Evolutionary conservation across 345 rosid species (phyloP).

Genomic region (Anacardium occidentale): DNA sequence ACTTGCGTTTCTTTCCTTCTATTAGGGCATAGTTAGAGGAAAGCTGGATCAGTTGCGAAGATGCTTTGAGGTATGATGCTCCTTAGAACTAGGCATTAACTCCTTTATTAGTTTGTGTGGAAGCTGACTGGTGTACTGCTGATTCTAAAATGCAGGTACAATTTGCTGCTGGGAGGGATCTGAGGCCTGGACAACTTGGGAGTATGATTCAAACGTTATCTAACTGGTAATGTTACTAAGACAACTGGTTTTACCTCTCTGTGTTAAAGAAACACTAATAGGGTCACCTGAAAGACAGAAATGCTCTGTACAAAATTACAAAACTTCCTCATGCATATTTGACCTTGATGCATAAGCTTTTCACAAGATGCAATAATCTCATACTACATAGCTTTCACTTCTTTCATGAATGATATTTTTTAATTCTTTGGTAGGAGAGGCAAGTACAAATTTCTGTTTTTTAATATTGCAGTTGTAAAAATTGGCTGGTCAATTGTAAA

Average conservation of each 20-base stretch:
- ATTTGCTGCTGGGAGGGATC: constrained; percentile 96
- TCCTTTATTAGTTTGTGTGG: not conserved
- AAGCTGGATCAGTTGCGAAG: constrained; percentile 90
- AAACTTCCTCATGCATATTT: not conserved
- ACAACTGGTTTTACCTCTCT: not conserved
- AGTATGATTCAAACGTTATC: constrained; percentile 87
- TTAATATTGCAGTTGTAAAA: not conserved
- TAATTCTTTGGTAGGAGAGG: not conserved
- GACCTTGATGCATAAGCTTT: not conserved
- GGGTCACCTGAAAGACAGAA: not conserved
- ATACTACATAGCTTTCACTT: not conserved
- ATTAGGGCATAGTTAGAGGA: constrained; percentile 92
- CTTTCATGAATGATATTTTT: not conserved
- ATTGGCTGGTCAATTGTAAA: not conserved
- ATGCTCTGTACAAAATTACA: not conserved
- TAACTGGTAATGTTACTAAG: constrained; percentile 56
- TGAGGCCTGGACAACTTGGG: constrained; percentile 84
- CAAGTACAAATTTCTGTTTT: not conserved
- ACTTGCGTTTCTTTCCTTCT: not conserved
- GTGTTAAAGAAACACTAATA: not conserved
- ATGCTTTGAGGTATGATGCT: constrained; percentile 79
- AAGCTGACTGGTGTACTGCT: not conserved
- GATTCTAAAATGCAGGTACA: constrained; percentile 57
- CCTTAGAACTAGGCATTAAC: not conserved
- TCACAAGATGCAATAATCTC: not conserved